Conservation (phyloP, 257 asterid genomes). For the Orobanche coerulescens region DNA sequence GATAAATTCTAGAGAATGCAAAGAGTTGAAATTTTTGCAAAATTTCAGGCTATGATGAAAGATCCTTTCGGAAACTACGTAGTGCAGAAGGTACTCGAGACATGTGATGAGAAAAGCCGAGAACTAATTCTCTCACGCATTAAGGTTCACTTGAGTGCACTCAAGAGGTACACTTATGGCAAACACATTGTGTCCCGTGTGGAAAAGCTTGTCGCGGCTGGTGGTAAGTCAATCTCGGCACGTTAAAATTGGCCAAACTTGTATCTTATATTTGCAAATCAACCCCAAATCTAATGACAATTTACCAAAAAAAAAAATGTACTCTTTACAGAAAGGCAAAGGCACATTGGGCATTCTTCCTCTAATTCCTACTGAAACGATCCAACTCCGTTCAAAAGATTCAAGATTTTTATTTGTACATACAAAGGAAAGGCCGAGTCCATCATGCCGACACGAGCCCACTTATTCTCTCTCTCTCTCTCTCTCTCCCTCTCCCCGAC, state of each 20-base stretch:
- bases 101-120: constrained; percentile 65
- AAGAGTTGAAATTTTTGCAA: constrained; percentile 3
- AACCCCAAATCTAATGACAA: neutral
- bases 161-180: constrained; percentile 83
- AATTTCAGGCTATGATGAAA: constrained; percentile 83
- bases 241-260: neutral
- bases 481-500: too few relatives aligned
- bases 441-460: neutral
- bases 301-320: neutral
- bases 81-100: constrained; percentile 85
- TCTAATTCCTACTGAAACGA: constrained; percentile 23
- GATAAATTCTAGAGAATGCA: too few relatives aligned
- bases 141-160: constrained; percentile 66
- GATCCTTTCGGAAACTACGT: constrained; percentile 88
- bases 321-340: constrained; percentile 40
- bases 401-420: constrained; percentile 19
- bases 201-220: constrained; percentile 75
- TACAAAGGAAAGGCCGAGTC: constrained; percentile 18
- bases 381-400: neutral
- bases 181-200: constrained; percentile 84
- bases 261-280: neutral
- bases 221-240: constrained; percentile 40
- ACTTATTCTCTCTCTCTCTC: too few relatives aligned
- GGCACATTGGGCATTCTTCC: constrained; percentile 35
- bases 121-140: constrained; percentile 70